Base-by-base conservation (phyloP, 23 red algal genomes). In the Cyanidiococcus yangmingshanensis region DNA sequence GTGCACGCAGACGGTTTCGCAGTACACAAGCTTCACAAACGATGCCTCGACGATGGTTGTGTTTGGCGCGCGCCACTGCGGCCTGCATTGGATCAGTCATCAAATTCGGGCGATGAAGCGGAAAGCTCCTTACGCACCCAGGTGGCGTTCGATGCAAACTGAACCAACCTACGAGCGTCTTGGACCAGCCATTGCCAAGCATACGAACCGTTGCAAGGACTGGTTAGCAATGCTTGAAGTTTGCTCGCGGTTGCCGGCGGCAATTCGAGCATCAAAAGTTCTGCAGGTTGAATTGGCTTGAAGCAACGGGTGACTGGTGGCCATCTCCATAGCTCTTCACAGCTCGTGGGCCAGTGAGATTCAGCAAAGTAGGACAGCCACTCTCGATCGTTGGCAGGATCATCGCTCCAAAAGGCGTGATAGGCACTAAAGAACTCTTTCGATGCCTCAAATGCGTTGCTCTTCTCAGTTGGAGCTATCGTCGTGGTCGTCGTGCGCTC, bases 281-380 rank as follows among this genome's bases (percentile, higher is more conserved):
- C 63, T 12, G 63, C 27, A 12, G 63, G 3, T 12, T 35, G 16
- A 12, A 71, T 7, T 2, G 21, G 7, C 27, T 71, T 25, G 63
- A 71, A 71, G 32, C 63, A 71, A 35, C 7, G 63, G n/a, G 3
- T 35, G 16, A 71, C 63, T 25, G 63, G 63, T 71, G 7, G 63
- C 63, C 63, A 71, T 35, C 7, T 32, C 63, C 63, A 71, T 12
- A 71, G 32, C 27, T 71, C 63, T 30, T 71, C 63, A 35, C 63
- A 71, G 32, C 32, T 71, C n/a, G 63, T 3, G 63, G 63, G 63
- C 63, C 63, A 71, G 63, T 35, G 63, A 12, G 63, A 71, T 30
- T 71, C 63, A 7, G 63, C 21, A 7, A 71, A 35, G 27, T 21
- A 21, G 7, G 45, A 54, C 12, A 54, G 45, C 45, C 45, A 54